phyloP scores from a whole-genome alignment of 164 flowering plant species.

The Cinnamomum chago region DNA sequence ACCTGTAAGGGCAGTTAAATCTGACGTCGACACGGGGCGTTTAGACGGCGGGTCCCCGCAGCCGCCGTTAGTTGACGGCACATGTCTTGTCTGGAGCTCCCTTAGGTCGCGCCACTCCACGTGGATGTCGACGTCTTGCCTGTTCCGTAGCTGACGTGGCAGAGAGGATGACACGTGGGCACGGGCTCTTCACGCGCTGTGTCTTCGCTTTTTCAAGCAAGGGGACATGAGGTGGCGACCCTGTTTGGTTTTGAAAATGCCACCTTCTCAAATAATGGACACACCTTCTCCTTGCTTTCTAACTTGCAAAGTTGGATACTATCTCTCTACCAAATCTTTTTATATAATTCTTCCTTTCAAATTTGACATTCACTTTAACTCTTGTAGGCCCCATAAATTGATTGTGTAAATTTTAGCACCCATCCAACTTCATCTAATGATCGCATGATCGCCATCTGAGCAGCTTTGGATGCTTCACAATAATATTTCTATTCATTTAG shows the following conservation, averaged over 20 bases:
- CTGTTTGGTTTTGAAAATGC: conserved; percentile 6
- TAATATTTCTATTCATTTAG: too few species aligned
- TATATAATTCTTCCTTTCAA: too few species aligned
- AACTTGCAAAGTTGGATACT: too few species aligned
- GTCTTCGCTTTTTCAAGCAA: conserved; percentile 20
- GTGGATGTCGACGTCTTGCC: conserved; percentile 19
- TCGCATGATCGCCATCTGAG: too few species aligned
- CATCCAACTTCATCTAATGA: too few species aligned
- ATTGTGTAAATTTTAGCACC: too few species aligned
- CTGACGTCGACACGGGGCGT: conserved; percentile 12
- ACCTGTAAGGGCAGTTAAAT: not conserved
- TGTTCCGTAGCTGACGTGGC: conserved; percentile 11
- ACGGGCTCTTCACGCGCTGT: conserved; percentile 17
- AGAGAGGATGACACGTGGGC: conserved; percentile 6
- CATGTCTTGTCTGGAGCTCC: conserved; percentile 6
- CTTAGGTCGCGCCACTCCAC: conserved; percentile 9
- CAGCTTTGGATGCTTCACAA: too few species aligned
- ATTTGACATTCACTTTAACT: too few species aligned
- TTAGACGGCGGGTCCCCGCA: not conserved
- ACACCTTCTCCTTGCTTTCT: too few species aligned
- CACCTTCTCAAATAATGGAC: not conserved
- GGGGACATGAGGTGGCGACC: conserved; percentile 11
- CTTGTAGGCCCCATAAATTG: too few species aligned
- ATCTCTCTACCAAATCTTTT: too few species aligned
- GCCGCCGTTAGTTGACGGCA: not conserved